phyloP scores from a whole-genome alignment of 768 basidiomycete genomes.

The Hygrophorus russula region DNA sequence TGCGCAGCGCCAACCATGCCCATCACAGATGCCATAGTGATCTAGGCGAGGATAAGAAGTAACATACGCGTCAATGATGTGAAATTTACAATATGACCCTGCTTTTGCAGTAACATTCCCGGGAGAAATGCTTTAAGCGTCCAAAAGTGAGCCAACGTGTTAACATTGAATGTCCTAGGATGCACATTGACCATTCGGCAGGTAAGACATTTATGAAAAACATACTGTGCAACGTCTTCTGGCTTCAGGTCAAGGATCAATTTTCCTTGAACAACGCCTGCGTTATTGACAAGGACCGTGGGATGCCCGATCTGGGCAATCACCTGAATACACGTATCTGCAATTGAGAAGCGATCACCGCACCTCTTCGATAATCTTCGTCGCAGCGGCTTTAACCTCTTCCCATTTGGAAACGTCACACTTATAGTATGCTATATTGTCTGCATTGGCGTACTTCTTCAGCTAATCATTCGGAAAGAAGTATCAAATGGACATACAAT shows the following conservation, averaged over 20 bases:
- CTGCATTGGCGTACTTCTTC: constrained; percentile 21
- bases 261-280: constrained; percentile 89
- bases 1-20: constrained; percentile 63
- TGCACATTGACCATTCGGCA: not conserved
- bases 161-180: constrained; percentile 78
- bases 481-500: constrained; percentile 35
- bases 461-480: not conserved
- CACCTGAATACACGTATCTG: not conserved
- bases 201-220: not conserved
- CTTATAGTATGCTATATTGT: constrained; percentile 75
- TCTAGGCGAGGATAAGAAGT: constrained; percentile 25
- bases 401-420: constrained; percentile 90
- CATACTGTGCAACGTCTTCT: constrained; percentile 72
- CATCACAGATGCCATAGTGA: constrained; percentile 70
- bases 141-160: constrained; percentile 86
- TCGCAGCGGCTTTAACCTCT: constrained; percentile 67
- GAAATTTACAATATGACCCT: constrained; percentile 74
- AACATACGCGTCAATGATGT: not conserved
- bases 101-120: constrained; percentile 62
- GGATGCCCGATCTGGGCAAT: constrained; percentile 65
- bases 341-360: constrained; percentile 4
- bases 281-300: constrained; percentile 90
- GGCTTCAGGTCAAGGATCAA: constrained; percentile 67
- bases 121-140: constrained; percentile 90
- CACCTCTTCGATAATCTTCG: constrained; percentile 71